These are phyloP conservation scores for Trichoderma sp. DNA, from an alignment of 2,329 filamentous ascomycete genomes.

Conservation along the genomic window DNA sequence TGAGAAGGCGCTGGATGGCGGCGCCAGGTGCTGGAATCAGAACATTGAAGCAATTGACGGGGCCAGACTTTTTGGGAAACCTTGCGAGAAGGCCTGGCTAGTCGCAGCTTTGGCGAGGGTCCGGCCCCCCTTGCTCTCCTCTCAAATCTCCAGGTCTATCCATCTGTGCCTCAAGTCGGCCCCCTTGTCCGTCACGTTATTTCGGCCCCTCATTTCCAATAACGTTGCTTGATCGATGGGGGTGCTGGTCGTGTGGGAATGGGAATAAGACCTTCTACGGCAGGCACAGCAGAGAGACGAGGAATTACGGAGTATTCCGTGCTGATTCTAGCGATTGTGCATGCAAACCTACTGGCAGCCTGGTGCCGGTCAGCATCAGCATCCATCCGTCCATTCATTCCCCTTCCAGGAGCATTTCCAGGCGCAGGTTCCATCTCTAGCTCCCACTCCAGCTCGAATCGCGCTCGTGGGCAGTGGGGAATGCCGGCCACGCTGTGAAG, in stretches of 20 bases:
- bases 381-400: background rate
- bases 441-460: background rate
- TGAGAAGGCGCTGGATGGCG: slow-evolving; percentile 14
- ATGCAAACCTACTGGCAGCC: background rate
- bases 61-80: slow-evolving; percentile 3
- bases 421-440: background rate
- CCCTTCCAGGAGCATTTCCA: background rate
- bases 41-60: background rate
- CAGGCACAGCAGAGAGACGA: background rate
- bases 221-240: background rate
- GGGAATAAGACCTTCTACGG: background rate
- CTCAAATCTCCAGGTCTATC: background rate
- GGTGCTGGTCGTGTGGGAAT: background rate
- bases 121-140: background rate
- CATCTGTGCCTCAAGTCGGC: background rate
- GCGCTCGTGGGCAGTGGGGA: slow-evolving; percentile 5
- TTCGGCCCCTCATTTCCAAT: background rate
- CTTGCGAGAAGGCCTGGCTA: background rate
- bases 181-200: background rate
- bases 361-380: background rate
- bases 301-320: background rate
- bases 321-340: background rate
- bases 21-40: background rate
- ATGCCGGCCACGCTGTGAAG: slow-evolving; percentile 8
- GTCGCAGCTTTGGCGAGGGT: background rate